Evolutionary conservation across 192 early-diverging fungal genomes (phyloP).

Genomic region (Linderina pennispora): DNA sequence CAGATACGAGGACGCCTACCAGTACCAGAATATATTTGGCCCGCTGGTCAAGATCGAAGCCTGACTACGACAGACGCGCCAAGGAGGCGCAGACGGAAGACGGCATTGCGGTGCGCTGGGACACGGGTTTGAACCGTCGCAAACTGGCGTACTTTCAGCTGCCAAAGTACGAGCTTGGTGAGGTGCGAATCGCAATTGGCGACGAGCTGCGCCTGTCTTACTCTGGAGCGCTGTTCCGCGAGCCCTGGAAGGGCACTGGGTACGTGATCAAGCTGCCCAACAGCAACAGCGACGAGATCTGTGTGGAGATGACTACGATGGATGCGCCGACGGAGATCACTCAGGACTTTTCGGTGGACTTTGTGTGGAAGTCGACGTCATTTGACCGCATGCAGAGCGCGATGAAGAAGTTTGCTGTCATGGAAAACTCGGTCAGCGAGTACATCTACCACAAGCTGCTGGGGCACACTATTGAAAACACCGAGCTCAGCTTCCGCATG

Average conservation of each 20-base stretch:
- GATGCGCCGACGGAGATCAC: slow-evolving; percentile 62
- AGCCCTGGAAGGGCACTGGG: slow-evolving; percentile 81
- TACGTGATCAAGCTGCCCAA: slow-evolving; percentile 96
- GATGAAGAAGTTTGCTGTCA: slow-evolving; percentile 94
- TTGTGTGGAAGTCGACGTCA: slow-evolving; percentile 97
- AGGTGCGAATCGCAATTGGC: slow-evolving; percentile 86
- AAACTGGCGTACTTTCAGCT: slow-evolving; percentile 88
- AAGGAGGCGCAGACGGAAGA: slow-evolving; percentile 96
- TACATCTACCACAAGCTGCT: slow-evolving; percentile 93
- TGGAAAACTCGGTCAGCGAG: slow-evolving; percentile 88
- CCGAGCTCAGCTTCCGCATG: slow-evolving; percentile 64
- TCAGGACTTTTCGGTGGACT: slow-evolving; percentile 88
- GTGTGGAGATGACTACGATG: slow-evolving; percentile 72
- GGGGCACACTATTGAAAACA: slow-evolving; percentile 83
- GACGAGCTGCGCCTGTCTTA: slow-evolving; percentile 90
- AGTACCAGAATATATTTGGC: slow-evolving; percentile 94
- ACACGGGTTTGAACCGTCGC: slow-evolving; percentile 91
- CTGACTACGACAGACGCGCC: slow-evolving; percentile 79
- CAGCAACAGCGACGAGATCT: slow-evolving; percentile 91
- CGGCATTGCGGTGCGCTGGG: slow-evolving; percentile 94
- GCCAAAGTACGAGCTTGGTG: slow-evolving; percentile 83
- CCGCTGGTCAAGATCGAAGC: slow-evolving; percentile 94
- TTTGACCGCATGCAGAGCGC: slow-evolving; percentile 97
- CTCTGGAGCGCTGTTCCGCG: slow-evolving; percentile 72
- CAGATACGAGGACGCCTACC: slow-evolving; percentile 93